Evolutionary conservation across 176 grass and related monocot species (phyloP).

Genomic region (Eleusine coracana): DNA sequence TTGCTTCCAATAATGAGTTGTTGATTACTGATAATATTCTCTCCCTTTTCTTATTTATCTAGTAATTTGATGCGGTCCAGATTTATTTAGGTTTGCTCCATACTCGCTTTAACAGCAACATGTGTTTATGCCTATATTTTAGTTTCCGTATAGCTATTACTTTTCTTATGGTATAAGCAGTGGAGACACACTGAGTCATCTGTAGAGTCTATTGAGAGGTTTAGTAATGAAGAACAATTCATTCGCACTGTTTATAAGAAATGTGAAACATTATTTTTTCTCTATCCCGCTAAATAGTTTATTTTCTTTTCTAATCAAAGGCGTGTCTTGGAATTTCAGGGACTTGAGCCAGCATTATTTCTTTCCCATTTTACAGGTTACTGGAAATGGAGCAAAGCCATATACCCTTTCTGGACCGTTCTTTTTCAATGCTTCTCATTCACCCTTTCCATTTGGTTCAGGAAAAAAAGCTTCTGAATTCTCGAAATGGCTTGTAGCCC

Average conservation of each 20-base stretch:
- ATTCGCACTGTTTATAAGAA: conserved; percentile 9
- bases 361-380: conserved; percentile 55
- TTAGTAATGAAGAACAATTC: conserved; percentile 12
- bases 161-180: conserved; percentile 21
- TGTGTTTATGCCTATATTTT: conserved; percentile 18
- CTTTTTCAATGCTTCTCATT: conserved; percentile 71
- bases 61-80: background rate
- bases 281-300: background rate
- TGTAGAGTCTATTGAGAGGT: conserved; percentile 1
- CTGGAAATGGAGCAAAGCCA: conserved; percentile 71
- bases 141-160: conserved; percentile 20
- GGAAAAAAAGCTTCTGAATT: conserved; percentile 73
- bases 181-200: conserved; percentile 26
- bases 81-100: conserved; percentile 21
- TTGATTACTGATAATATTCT: background rate
- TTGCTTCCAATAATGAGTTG: conserved; percentile 7
- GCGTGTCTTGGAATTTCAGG: background rate
- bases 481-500: conserved; percentile 62
- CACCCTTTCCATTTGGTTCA: conserved; percentile 86
- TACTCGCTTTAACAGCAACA: background rate
- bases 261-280: conserved; percentile 16
- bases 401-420: conserved; percentile 80
- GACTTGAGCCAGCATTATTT: conserved; percentile 15
- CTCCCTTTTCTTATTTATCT: background rate
- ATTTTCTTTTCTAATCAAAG: background rate